Percentiles rank a stretch among this genome's conserved stretches.
These are phyloP conservation scores for Herpotrichia juniperi DNA, from an alignment of 2,329 filamentous ascomycete species.

Conservation along the genomic window DNA sequence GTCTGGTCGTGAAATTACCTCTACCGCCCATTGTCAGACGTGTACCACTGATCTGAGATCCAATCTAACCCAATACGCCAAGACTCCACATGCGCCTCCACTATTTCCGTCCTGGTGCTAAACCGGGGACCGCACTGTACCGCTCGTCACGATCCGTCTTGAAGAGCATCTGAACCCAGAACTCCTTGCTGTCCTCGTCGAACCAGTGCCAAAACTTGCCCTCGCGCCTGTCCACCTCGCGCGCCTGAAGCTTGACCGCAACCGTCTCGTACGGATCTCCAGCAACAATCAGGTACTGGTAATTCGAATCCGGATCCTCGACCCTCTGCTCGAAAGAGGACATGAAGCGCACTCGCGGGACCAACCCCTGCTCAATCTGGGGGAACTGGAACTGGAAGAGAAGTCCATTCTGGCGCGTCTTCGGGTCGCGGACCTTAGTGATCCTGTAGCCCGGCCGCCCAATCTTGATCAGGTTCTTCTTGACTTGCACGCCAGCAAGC, in stretches of 20 bases:
- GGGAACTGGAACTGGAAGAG: slow-evolving; percentile 98
- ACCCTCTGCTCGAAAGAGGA: slow-evolving; percentile 95
- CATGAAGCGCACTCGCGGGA: slow-evolving; percentile 93
- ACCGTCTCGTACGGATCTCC: slow-evolving; percentile 99
- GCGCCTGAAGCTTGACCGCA: slow-evolving; percentile 91
- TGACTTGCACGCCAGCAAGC: slow-evolving; percentile 69
- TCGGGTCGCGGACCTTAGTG: slow-evolving; percentile 89
- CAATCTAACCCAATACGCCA: not conserved
- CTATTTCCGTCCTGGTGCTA: slow-evolving; percentile 58
- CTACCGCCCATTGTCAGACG: not conserved
- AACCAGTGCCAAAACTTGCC: slow-evolving; percentile 93
- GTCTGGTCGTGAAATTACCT: slow-evolving; percentile 1
- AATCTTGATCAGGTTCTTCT: slow-evolving; percentile 90
- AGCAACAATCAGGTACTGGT: slow-evolving; percentile 92
- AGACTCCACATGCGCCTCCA: not conserved
- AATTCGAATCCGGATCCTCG: slow-evolving; percentile 89
- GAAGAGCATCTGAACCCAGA: slow-evolving; percentile 97
- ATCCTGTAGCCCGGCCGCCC: slow-evolving; percentile 97
- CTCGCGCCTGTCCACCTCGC: slow-evolving; percentile 88
- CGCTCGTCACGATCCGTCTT: slow-evolving; percentile 97
- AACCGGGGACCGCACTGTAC: slow-evolving; percentile 70
- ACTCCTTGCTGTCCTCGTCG: slow-evolving; percentile 94
- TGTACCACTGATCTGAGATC: not conserved
- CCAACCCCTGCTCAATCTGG: slow-evolving; percentile 77
- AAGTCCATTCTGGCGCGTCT: slow-evolving; percentile 85